Evolutionary conservation across 2,329 filamentous ascomycete genomes (phyloP).

Genomic region (Penicillium sp.): DNA sequence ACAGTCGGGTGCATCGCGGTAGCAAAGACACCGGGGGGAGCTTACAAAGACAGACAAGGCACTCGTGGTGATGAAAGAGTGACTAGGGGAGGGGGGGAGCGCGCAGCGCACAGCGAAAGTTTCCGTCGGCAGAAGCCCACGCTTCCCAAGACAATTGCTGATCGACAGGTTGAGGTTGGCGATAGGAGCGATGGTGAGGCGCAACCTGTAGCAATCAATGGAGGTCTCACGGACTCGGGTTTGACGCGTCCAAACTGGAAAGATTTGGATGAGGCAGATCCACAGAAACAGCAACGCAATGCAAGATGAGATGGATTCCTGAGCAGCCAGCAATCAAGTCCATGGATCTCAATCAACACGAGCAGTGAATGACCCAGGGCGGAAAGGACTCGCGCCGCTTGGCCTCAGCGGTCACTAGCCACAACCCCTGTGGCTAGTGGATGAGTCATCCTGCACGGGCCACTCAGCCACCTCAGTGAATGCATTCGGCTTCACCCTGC

Average conservation of each 20-base stretch:
- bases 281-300: conserved; percentile 1
- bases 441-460: conserved; percentile 26
- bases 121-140: background rate
- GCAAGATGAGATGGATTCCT: conserved; percentile 4
- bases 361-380: conserved; percentile 23
- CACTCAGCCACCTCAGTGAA: conserved; percentile 18
- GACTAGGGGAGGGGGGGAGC: background rate
- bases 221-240: conserved; percentile 24
- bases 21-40: conserved; percentile 6
- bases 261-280: background rate
- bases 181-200: conserved; percentile 24
- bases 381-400: conserved; percentile 28
- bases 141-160: conserved; percentile 22
- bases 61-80: conserved; percentile 14
- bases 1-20: background rate
- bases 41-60: conserved; percentile 17
- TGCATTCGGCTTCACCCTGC: conserved; percentile 14
- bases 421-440: conserved; percentile 20
- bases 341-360: conserved; percentile 10
- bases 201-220: conserved; percentile 21
- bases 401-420: conserved; percentile 21
- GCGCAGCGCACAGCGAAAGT: background rate
- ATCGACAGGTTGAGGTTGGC: conserved; percentile 15
- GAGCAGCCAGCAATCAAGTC: background rate
- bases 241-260: conserved; percentile 22